These are phyloP conservation scores for Solanum dulcamara DNA, from an alignment of 257 asterid genomes.

Conservation along the genomic window DNA sequence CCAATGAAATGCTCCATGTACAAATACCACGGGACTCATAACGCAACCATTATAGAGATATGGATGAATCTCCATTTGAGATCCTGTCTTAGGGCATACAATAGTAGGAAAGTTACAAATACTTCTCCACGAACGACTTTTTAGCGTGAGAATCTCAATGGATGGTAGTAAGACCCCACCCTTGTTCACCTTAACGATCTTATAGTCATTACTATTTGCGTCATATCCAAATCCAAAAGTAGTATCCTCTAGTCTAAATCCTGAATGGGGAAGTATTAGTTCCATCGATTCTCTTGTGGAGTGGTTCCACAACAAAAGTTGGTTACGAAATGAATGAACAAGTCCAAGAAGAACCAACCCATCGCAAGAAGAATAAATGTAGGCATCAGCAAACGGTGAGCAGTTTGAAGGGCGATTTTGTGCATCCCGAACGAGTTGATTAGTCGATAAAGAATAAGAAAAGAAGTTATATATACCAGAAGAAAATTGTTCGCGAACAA, in stretches of 20 bases:
- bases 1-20: neutral
- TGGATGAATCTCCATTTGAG: neutral
- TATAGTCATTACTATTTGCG: neutral
- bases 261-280: neutral
- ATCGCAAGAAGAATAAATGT: neutral
- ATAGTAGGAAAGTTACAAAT: neutral
- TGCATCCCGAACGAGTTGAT: neutral
- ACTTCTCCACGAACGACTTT: neutral
- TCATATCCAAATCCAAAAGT: neutral
- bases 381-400: neutral
- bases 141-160: neutral
- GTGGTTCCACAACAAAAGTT: neutral
- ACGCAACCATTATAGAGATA: neutral
- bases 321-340: neutral
- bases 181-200: neutral
- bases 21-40: neutral
- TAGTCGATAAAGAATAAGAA: neutral
- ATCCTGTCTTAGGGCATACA: neutral
- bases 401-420: neutral
- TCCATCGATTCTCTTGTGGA: neutral
- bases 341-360: neutral
- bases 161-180: neutral
- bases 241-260: neutral
- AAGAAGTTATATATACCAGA: neutral
- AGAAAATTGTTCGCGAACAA: neutral